These are phyloP conservation scores for Cytidiella melzeri DNA, from an alignment of 768 basidiomycete genomes.

Conservation along the genomic window DNA sequence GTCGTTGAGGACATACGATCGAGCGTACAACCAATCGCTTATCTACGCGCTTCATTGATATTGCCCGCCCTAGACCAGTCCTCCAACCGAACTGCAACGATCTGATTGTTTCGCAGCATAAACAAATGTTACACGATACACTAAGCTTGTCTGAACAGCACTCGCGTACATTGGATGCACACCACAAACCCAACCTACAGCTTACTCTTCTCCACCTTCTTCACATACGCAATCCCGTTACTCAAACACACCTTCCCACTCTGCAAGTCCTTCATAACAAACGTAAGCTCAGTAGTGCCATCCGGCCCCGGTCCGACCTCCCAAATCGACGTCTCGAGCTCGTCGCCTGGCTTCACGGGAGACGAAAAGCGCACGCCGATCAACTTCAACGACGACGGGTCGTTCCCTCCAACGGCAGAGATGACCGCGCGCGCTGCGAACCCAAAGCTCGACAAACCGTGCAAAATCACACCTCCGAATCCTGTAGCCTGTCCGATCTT, in stretches of 20 bases:
- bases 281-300: constrained; percentile 32
- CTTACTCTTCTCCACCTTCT: constrained; percentile 42
- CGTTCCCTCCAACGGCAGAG: constrained; percentile 51
- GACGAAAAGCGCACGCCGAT: constrained; percentile 76
- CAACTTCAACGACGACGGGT: constrained; percentile 55
- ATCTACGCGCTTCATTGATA: too few species aligned
- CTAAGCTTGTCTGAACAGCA: too few species aligned
- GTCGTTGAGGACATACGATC: too few species aligned
- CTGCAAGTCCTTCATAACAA: constrained; percentile 32
- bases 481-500: constrained; percentile 63
- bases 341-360: constrained; percentile 80
- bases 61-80: too few species aligned
- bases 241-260: constrained; percentile 45
- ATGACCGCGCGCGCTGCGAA: constrained; percentile 77
- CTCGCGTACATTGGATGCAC: too few species aligned
- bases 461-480: constrained; percentile 81
- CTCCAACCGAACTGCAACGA: too few species aligned
- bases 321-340: constrained; percentile 74
- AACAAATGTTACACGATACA: too few species aligned
- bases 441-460: constrained; percentile 78
- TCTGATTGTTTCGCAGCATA: too few species aligned
- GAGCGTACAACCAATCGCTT: too few species aligned
- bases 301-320: constrained; percentile 50
- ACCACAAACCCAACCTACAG: too few species aligned
- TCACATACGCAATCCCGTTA: constrained; percentile 57